These are phyloP conservation scores for Alternaria angustiovoidea DNA, from an alignment of 2,329 filamentous ascomycete genomes.

Conservation along the genomic window DNA sequence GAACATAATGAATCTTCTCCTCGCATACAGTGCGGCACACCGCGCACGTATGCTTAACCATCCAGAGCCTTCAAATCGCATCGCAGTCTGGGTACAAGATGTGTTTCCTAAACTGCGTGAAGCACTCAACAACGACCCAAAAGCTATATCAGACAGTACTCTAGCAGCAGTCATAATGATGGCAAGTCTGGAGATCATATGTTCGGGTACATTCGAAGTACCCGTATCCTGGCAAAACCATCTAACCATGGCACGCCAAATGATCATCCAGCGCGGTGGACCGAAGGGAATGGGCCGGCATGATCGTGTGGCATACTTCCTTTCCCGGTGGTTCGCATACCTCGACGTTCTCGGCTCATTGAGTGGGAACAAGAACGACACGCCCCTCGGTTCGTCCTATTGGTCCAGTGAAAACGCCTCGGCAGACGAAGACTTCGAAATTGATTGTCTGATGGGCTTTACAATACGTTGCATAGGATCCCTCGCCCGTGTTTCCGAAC, in stretches of 20 bases:
- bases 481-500: constrained; percentile 74
- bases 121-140: constrained; percentile 64
- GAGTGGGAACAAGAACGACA: constrained; percentile 62
- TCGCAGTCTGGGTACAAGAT: constrained; percentile 80
- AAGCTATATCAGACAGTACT: constrained; percentile 71
- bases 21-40: constrained; percentile 87
- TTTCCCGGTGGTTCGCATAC: constrained; percentile 84
- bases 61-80: constrained; percentile 76
- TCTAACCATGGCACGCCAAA: constrained; percentile 75
- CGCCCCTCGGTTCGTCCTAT: constrained; percentile 54
- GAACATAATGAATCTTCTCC: constrained; percentile 77
- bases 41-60: constrained; percentile 77
- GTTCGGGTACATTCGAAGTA: constrained; percentile 81
- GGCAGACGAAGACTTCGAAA: constrained; percentile 70
- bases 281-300: constrained; percentile 62
- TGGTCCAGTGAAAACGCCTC: constrained; percentile 55
- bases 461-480: constrained; percentile 75
- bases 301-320: constrained; percentile 71
- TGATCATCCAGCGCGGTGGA: constrained; percentile 73
- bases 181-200: constrained; percentile 82
- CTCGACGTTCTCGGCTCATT: constrained; percentile 80
- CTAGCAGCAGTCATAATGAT: constrained; percentile 87
- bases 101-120: constrained; percentile 77
- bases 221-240: constrained; percentile 83
- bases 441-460: constrained; percentile 84